Percentiles rank a stretch among this genome's conserved stretches.
Evolutionary conservation across 768 basidiomycete species (phyloP).

Genomic region (Termitomyces sp.): DNA sequence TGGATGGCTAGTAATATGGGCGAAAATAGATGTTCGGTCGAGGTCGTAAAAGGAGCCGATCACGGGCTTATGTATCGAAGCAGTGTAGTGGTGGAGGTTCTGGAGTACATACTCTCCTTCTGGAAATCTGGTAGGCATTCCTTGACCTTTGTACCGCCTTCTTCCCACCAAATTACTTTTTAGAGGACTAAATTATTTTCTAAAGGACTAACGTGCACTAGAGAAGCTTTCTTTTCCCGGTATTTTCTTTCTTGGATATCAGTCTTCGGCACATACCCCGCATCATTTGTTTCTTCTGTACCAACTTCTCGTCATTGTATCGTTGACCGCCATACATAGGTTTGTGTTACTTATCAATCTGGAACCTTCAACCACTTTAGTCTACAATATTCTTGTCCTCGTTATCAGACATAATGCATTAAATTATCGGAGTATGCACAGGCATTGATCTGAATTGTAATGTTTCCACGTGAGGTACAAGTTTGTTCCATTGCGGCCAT

Average conservation of each 20-base stretch:
- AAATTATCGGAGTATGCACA: background rate
- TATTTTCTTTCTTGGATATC: conserved; percentile 3
- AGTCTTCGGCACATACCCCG: conserved; percentile 9
- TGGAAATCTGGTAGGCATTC: conserved; percentile 33
- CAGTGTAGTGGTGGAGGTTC: conserved; percentile 77
- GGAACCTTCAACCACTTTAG: conserved; percentile 6
- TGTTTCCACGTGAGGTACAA: background rate
- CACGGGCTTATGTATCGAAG: conserved; percentile 94
- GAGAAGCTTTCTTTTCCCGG: background rate
- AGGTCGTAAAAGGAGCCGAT: conserved; percentile 82
- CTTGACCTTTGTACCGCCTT: background rate
- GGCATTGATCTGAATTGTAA: conserved; percentile 1
- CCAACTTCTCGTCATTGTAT: conserved; percentile 16
- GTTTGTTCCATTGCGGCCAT: conserved; percentile 6
- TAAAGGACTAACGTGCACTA: background rate
- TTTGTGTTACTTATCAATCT: conserved; percentile 4
- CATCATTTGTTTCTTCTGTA: conserved; percentile 1
- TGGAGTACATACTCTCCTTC: conserved; percentile 61
- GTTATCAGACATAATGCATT: conserved; percentile 4
- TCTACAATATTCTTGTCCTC: conserved; percentile 13
- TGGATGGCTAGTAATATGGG: conserved; percentile 92
- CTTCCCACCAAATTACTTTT: background rate
- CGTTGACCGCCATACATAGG: conserved; percentile 10
- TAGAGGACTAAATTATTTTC: background rate
- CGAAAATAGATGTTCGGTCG: conserved; percentile 65